Conservation (phyloP, 192 early-diverging fungal species). For the Oehlia diaphana region DNA sequence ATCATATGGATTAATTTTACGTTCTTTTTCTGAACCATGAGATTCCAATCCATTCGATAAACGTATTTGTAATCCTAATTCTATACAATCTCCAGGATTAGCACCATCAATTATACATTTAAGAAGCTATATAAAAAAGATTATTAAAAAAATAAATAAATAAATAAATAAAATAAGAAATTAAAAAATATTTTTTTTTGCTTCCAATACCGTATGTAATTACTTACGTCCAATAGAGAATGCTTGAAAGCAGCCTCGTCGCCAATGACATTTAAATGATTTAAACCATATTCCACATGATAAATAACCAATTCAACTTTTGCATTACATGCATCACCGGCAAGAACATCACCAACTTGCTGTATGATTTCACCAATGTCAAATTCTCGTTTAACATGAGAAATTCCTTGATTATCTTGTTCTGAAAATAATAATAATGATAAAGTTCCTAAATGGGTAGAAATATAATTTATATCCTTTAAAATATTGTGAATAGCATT, state of each 20-base stretch:
- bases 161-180: not conserved
- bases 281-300: conserved; percentile 52
- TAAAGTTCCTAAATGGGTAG: conserved; percentile 24
- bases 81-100: conserved; percentile 49
- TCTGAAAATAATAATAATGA: conserved; percentile 14
- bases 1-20: conserved; percentile 23
- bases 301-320: conserved; percentile 58
- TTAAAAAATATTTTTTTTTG: not conserved
- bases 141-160: not conserved
- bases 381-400: conserved; percentile 36
- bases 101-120: conserved; percentile 51
- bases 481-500: conserved; percentile 55
- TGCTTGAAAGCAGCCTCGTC: conserved; percentile 55
- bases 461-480: conserved; percentile 54
- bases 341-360: conserved; percentile 56
- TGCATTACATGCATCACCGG: conserved; percentile 51
- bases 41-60: not conserved
- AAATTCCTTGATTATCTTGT: not conserved
- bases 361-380: conserved; percentile 61
- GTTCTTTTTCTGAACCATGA: conserved; percentile 23
- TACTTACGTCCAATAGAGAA: conserved; percentile 52
- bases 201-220: not conserved
- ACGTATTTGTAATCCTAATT: conserved; percentile 45
- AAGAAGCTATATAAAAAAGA: conserved; percentile 39
- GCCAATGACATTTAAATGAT: conserved; percentile 52